Evolutionary conservation across 345 rosid species (phyloP), one percentile per base, ranked within the genome.

Genomic region (Acer saccharum): DNA sequence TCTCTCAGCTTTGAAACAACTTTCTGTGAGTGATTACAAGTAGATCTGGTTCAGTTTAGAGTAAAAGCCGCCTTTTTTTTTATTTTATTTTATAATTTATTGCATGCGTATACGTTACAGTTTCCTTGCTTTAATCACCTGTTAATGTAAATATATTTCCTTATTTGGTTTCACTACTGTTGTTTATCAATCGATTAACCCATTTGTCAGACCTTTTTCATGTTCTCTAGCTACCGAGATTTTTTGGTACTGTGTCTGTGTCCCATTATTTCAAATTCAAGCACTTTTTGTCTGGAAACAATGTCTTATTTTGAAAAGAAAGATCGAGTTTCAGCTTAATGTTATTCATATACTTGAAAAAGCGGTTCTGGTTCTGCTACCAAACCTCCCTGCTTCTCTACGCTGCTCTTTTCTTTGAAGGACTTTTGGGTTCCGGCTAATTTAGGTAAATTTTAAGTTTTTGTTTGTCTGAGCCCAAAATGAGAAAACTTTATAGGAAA

Each of bases 401-500:
- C 55, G 77, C 67, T 57, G 63, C 76, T 18, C 12, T 76, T 71
- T 66, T 80, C 27, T 68, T 65, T 48, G 16, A 74, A 57, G 73
- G 61, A 67, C 54, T 72, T 46, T 44, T 73, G 54, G 79, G 65
- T 52, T 79, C 44, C 18, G 32, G 57, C 67, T 76, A 63, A 60
- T 20, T 58, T 63, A 35, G 41, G 32, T 63, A 16, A 58, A 44
- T 70, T 71, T 57, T 52, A 67, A 66, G 64, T 60, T 67, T 55
- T 72, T 44, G 6, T 35, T 35, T 58, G 1, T 27, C 57, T 63
- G 63, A 17, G 25, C 75, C 66, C 58, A 80, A 77, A 65, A 88
- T 86, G 91, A 83, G 75, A 84, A 88, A 88, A 75, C 69, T 86
- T 14, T 86, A 82, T 75, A 86, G 88, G 84, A 83, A 85, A 73